These are phyloP conservation scores for Toxicodendron radicans DNA, from an alignment of 345 rosid species.

Conservation along the genomic window DNA sequence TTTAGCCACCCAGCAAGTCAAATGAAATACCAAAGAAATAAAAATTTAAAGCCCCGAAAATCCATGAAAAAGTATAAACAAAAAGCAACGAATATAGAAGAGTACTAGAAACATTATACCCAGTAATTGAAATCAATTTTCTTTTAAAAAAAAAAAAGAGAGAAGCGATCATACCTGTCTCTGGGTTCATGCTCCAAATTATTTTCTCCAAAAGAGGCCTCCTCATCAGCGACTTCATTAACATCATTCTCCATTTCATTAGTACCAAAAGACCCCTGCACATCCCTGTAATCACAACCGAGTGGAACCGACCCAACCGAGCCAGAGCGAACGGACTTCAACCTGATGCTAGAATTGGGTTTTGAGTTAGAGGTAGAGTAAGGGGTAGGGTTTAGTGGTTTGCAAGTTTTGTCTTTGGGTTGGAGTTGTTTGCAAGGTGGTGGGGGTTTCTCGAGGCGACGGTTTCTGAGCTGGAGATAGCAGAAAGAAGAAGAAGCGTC, in stretches of 20 bases:
- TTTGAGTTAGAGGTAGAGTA: neutral
- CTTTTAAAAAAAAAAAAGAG: neutral
- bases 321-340: constrained; percentile 19
- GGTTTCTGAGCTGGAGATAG: constrained; percentile 69
- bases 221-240: constrained; percentile 33
- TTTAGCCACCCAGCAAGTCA: neutral
- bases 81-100: neutral
- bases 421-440: constrained; percentile 17
- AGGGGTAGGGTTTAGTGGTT: neutral
- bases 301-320: constrained; percentile 19
- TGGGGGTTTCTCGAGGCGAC: constrained; percentile 51
- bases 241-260: constrained; percentile 5
- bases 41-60: neutral
- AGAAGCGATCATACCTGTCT: constrained; percentile 39
- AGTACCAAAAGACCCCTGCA: constrained; percentile 19
- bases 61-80: neutral
- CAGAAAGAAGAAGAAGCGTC: constrained; percentile 35
- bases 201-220: constrained; percentile 54
- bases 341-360: constrained; percentile 25
- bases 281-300: constrained; percentile 14
- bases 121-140: neutral
- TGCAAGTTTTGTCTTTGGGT: constrained; percentile 10
- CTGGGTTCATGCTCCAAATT: constrained; percentile 44
- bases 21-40: neutral
- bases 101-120: neutral